Evolutionary conservation across 2,329 filamentous ascomycete genomes (phyloP).

Genomic region (Tolypocladium cylindrosporum): DNA sequence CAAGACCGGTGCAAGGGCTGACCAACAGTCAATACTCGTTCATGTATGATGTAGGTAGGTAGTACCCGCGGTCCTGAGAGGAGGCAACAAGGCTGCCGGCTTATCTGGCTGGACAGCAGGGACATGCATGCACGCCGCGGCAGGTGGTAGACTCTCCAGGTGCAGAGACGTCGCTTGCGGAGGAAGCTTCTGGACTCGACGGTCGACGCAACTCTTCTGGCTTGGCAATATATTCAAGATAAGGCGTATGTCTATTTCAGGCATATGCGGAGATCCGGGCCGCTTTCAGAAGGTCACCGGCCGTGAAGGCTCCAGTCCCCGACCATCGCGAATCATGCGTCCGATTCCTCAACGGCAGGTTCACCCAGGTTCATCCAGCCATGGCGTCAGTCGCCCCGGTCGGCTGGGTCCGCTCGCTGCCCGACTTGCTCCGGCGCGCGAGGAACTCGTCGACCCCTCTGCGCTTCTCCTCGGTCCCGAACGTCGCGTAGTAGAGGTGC

Average conservation of each 20-base stretch:
- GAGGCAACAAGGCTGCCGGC: neutral
- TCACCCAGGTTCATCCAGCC: neutral
- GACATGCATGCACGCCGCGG: neutral
- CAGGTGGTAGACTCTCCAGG: neutral
- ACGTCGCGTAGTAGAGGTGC: conserved; percentile 24
- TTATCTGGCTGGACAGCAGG: neutral
- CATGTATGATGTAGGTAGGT: neutral
- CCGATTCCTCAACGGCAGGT: conserved; percentile 2
- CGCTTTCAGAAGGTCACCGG: neutral
- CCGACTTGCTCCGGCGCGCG: conserved; percentile 9
- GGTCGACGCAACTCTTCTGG: neutral
- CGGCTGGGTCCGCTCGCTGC: neutral
- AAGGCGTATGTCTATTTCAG: neutral
- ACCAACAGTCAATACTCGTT: neutral
- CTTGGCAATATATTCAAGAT: neutral
- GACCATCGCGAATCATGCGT: neutral
- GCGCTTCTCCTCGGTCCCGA: conserved; percentile 19
- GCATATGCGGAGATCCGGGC: neutral
- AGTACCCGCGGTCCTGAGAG: neutral
- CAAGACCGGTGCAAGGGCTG: neutral
- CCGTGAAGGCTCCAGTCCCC: neutral
- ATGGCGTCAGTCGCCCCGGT: neutral
- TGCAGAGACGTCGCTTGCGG: neutral
- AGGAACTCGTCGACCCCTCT: conserved; percentile 18
- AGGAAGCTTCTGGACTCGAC: neutral